Conservation (phyloP, 2,329 filamentous ascomycete genomes). For the Tolypocladium guangdongense region DNA sequence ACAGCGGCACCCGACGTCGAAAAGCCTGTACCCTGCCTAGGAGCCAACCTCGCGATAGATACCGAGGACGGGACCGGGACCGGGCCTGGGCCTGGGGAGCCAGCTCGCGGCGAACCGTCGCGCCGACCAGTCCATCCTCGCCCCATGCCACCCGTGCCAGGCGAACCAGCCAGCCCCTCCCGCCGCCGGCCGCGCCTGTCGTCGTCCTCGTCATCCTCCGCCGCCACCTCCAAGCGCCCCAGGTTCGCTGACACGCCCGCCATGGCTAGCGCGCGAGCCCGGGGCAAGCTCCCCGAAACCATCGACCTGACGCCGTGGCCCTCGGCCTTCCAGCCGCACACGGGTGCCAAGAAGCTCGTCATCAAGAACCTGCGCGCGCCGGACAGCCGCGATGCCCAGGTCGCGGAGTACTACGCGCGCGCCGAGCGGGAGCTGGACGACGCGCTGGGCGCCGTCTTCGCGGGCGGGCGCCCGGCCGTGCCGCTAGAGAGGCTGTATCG, state of each 20-base stretch:
- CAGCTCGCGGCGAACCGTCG: background rate
- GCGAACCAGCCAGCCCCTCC: conserved; percentile 20
- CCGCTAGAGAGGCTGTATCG: conserved; percentile 87
- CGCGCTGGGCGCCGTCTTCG: conserved; percentile 65
- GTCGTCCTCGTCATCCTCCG: conserved; percentile 15
- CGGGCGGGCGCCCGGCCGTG: conserved; percentile 46
- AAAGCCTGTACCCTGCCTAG: background rate
- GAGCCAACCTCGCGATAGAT: background rate
- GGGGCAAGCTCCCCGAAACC: conserved; percentile 28
- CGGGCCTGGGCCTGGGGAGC: background rate
- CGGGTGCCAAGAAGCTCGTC: conserved; percentile 74
- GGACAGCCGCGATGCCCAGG: conserved; percentile 44
- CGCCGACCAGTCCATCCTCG: background rate
- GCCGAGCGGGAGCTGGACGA: conserved; percentile 64
- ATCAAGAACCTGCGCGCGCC: conserved; percentile 78
- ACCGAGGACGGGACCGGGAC: background rate
- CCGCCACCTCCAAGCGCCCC: conserved; percentile 19
- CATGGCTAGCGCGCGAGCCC: conserved; percentile 26
- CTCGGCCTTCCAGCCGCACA: conserved; percentile 56
- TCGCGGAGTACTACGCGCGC: conserved; percentile 67
- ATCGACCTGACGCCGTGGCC: conserved; percentile 22
- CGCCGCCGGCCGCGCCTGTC: conserved; percentile 27
- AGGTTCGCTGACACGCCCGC: conserved; percentile 14
- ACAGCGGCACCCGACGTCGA: background rate
- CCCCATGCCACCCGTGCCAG: conserved; percentile 23